Evolutionary conservation across 2,329 filamentous ascomycete species (phyloP).

Genomic region (Aspergillus persii): DNA sequence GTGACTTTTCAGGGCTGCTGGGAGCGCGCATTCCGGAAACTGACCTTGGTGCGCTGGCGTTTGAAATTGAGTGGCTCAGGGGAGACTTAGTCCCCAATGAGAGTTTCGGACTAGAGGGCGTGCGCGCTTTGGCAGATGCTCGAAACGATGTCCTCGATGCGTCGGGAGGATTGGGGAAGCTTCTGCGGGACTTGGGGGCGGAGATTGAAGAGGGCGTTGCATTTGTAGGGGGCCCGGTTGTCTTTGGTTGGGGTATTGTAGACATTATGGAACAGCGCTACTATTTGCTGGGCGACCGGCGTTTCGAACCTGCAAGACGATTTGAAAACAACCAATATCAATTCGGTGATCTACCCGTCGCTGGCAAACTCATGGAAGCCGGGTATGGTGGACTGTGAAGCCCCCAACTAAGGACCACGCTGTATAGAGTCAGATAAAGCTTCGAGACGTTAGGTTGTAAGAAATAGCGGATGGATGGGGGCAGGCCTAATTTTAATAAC

Average conservation of each 20-base stretch:
- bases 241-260: slow-evolving; percentile 61
- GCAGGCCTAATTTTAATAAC: not conserved
- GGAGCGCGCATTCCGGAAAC: slow-evolving; percentile 55
- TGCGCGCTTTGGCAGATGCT: slow-evolving; percentile 56
- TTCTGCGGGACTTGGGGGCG: slow-evolving; percentile 69
- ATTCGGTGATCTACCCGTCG: not conserved
- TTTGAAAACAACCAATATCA: not conserved
- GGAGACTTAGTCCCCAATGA: slow-evolving; percentile 51
- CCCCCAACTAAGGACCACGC: not conserved
- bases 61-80: slow-evolving; percentile 48
- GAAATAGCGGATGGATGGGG: not conserved
- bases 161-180: slow-evolving; percentile 51
- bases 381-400: not conserved
- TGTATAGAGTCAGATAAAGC: not conserved
- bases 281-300: not conserved
- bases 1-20: slow-evolving; percentile 59
- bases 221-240: slow-evolving; percentile 64
- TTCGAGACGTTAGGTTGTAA: not conserved
- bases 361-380: not conserved
- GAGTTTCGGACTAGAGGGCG: slow-evolving; percentile 56
- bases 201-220: slow-evolving; percentile 73
- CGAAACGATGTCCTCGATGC: slow-evolving; percentile 42
- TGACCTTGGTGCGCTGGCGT: slow-evolving; percentile 57
- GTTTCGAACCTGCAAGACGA: not conserved
- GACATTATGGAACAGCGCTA: not conserved